Evolutionary conservation across 1,284 basidiomycete genomes (phyloP).

Genomic region (Trichosporon asahii): DNA sequence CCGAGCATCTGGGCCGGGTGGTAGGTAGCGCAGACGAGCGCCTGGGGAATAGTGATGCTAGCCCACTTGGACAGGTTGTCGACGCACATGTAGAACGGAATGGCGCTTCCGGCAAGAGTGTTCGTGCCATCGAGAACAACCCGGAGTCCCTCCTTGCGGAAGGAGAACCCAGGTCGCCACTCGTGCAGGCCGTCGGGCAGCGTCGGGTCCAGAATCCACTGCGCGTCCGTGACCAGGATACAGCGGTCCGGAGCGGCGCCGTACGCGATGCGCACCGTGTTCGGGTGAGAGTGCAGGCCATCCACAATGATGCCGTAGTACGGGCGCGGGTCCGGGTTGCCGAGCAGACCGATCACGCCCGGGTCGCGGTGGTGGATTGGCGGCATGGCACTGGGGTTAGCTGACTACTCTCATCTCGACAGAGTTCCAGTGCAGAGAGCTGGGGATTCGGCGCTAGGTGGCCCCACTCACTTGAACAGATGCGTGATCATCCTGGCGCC

Average conservation of each 20-base stretch:
- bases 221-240: conserved; percentile 82
- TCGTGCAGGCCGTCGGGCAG: conserved; percentile 77
- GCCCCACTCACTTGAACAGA: conserved; percentile 75
- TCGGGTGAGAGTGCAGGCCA: conserved; percentile 84
- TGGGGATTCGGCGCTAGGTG: background rate
- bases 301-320: conserved; percentile 88
- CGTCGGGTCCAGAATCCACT: conserved; percentile 80
- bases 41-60: conserved; percentile 72
- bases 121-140: conserved; percentile 78
- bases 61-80: conserved; percentile 79
- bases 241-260: conserved; percentile 76
- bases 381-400: conserved; percentile 35
- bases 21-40: conserved; percentile 76
- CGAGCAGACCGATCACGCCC: conserved; percentile 76
- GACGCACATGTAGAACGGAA: conserved; percentile 76
- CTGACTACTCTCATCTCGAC: no score
- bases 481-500: conserved; percentile 79
- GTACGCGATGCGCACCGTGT: conserved; percentile 81
- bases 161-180: conserved; percentile 68
- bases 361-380: conserved; percentile 48
- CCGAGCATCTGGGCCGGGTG: conserved; percentile 79
- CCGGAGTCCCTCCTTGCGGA: conserved; percentile 74
- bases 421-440: no score
- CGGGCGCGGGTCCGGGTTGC: conserved; percentile 72
- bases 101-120: conserved; percentile 74